A percentile compares a stretch with the other conserved stretches of the same genome.
phyloP scores from a whole-genome alignment of 164 flowering plant species.

The Buxus sempervirens region DNA sequence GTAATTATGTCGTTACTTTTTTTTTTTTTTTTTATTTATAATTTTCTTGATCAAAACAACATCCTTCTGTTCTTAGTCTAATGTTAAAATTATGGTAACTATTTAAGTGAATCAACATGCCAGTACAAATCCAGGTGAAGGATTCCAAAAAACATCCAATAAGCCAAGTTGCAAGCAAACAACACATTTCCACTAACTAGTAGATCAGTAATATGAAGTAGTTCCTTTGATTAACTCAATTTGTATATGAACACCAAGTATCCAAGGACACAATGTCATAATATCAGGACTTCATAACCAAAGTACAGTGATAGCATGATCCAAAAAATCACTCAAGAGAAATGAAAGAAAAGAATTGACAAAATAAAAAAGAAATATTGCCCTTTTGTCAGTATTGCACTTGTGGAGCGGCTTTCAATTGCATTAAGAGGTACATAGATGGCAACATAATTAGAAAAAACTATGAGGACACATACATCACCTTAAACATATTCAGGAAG shows the following conservation, averaged over 20 bases:
- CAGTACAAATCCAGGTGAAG: too few relatives aligned
- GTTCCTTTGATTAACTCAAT: background rate
- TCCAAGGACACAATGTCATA: too few relatives aligned
- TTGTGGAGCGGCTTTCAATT: background rate
- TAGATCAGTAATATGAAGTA: background rate
- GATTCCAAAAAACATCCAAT: background rate
- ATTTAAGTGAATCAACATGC: too few relatives aligned
- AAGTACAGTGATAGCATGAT: background rate
- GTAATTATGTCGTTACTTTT: background rate
- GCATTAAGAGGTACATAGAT: background rate
- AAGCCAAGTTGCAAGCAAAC: background rate
- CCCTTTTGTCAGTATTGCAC: background rate
- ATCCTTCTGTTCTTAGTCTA: too few relatives aligned
- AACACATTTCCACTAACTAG: background rate
- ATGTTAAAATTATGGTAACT: too few relatives aligned
- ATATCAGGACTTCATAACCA: too few relatives aligned
- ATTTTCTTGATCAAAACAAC: too few relatives aligned
- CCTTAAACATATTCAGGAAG: constrained; percentile 85
- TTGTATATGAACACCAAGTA: too few relatives aligned
- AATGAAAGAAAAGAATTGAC: background rate
- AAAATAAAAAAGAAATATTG: background rate
- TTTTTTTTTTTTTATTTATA: too few relatives aligned
- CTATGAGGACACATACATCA: constrained; percentile 12
- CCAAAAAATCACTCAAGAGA: background rate
- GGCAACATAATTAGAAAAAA: background rate